phyloP scores from a whole-genome alignment of 2,329 filamentous ascomycete species.

The Diaporthe nobilis region DNA sequence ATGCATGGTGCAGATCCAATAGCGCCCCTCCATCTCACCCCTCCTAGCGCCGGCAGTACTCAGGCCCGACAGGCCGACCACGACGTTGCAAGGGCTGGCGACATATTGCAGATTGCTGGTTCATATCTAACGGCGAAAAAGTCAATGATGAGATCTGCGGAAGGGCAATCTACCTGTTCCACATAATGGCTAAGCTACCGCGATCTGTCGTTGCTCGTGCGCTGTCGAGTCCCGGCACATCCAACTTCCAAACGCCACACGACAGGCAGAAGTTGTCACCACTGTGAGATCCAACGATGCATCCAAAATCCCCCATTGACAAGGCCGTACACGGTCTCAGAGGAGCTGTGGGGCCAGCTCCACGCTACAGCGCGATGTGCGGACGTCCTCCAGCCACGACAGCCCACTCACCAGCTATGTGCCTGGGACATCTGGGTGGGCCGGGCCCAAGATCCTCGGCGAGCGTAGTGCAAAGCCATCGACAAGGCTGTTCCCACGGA shows the following conservation, averaged over 20 bases:
- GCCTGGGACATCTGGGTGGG: not conserved
- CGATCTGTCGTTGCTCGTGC: not conserved
- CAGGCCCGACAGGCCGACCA: not conserved
- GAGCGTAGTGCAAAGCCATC: not conserved
- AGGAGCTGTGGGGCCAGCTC: not conserved
- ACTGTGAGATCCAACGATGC: too few species aligned
- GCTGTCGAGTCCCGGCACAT: not conserved
- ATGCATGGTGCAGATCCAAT: slow-evolving; percentile 27
- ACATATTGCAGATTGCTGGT: not conserved
- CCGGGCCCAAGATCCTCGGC: too few species aligned
- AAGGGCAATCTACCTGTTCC: not conserved
- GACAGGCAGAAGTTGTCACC: not conserved
- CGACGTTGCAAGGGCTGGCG: not conserved
- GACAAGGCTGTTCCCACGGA: not conserved
- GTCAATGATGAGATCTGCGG: not conserved
- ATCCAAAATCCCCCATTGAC: not conserved
- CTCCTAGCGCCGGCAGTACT: slow-evolving; percentile 17
- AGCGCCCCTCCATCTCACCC: not conserved
- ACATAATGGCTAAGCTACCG: not conserved
- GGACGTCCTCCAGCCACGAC: too few species aligned
- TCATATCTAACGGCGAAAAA: not conserved
- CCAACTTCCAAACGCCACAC: not conserved
- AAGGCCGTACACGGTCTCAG: not conserved
- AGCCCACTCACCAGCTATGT: not conserved
- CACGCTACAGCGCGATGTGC: too few species aligned